Percentiles rank a stretch among this genome's conserved stretches.
Conservation (phyloP, 345 rosid species). For the Populus tremula region DNA sequence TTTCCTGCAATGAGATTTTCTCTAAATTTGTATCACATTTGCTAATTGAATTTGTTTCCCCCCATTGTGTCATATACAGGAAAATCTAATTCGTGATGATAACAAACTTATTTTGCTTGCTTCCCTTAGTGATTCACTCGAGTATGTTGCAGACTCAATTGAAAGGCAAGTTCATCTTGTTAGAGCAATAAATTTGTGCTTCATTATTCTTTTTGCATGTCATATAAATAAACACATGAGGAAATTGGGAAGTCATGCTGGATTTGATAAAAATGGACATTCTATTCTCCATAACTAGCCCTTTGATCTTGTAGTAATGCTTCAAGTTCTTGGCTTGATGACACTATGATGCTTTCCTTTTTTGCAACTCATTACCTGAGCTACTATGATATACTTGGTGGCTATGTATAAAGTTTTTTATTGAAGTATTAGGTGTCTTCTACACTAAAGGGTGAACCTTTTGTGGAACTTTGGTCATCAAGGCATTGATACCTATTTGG, state of each 20-base stretch:
- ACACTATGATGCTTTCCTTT: neutral
- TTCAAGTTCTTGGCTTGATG: neutral
- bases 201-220: slow-evolving; percentile 11
- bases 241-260: neutral
- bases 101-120: slow-evolving; percentile 90
- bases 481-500: neutral
- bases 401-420: neutral
- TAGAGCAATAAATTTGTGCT: neutral
- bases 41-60: neutral
- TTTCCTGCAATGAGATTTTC: neutral
- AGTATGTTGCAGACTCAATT: slow-evolving; percentile 94
- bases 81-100: slow-evolving; percentile 89
- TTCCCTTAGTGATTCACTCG: slow-evolving; percentile 93
- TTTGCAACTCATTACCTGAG: neutral
- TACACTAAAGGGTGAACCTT: neutral
- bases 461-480: neutral
- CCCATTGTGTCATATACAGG: slow-evolving; percentile 46
- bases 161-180: slow-evolving; percentile 59
- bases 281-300: neutral
- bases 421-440: neutral
- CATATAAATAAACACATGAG: slow-evolving; percentile 4
- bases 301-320: neutral
- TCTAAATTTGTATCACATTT: neutral
- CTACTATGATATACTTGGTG: neutral
- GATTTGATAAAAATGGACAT: neutral